Conservation (phyloP, 2,329 filamentous ascomycete species). For the Colletotrichum spinosum region DNA sequence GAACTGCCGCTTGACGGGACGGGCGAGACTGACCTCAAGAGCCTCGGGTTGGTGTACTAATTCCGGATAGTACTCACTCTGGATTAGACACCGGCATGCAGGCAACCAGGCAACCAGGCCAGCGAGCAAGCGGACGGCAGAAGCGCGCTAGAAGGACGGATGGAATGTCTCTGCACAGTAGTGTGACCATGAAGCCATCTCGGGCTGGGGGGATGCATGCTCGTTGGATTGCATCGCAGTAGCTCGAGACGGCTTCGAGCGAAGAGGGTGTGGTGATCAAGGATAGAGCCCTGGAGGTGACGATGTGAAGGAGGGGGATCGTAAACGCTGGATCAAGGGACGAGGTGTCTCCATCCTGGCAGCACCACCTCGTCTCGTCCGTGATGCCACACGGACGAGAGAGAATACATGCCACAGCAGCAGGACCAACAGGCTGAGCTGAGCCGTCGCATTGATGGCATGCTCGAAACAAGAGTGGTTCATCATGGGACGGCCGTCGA, state of each 20-base stretch:
- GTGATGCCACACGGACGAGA: background rate
- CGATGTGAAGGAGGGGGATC: background rate
- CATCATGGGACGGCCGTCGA: background rate
- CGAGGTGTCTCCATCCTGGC: too few relatives aligned
- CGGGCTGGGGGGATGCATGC: slow-evolving; percentile 21
- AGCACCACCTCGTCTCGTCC: background rate
- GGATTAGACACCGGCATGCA: too few relatives aligned
- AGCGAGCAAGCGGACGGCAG: background rate
- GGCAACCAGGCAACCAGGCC: too few relatives aligned
- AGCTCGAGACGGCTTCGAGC: too few relatives aligned
- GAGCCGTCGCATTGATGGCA: slow-evolving; percentile 24
- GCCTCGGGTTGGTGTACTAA: background rate
- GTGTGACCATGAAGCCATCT: slow-evolving; percentile 4
- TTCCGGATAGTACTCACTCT: too few relatives aligned
- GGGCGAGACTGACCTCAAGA: slow-evolving; percentile 11
- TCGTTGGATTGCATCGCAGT: background rate
- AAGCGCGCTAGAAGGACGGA: slow-evolving; percentile 30
- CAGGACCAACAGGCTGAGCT: background rate
- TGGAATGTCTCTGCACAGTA: slow-evolving; percentile 10
- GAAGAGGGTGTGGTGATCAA: background rate
- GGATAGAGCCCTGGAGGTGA: background rate
- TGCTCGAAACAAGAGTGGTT: slow-evolving; percentile 26
- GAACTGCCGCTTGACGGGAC: slow-evolving; percentile 12
- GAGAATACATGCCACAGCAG: too few relatives aligned
- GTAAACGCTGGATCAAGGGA: too few relatives aligned